Base-by-base conservation (phyloP, 257 asterid genomes). In the Gardenia jasminoides region DNA sequence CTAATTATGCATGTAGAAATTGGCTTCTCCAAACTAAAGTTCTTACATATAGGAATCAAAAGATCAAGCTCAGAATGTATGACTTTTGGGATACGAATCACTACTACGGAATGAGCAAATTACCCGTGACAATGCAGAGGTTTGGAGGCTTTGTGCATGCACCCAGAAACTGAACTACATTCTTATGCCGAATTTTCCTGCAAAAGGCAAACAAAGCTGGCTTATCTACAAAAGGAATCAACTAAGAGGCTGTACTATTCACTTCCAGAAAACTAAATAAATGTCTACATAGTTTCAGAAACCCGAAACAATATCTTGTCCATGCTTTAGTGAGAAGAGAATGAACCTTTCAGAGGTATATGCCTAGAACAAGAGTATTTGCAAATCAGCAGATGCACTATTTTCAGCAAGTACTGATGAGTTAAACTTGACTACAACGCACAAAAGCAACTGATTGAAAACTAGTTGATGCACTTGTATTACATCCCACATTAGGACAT, bases 121-220 rank as follows among this genome's bases (percentile, higher is more conserved):
- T 79, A 85, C 90, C 88, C 8, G 90, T 87, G 74, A 87, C 88
- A 48, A 87, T 87, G 85, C 90, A 87, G 74, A 87, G 87, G 46
- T 81, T 84, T 7, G 88, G 85, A 31, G 87, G 88, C 52, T 79
- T 86, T 50, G 90, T 87, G 80, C 90, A 87, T 69, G 90, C 90
- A n/a, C 90, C 88, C 46, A 87, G 72, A 75, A 87, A 87, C 66
- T 87, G 90, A 67, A 87, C 90, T 46, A 87, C 90, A 87, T 87
- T 81, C 85, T 87, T 87, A 79, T 87, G 90, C 74, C 90, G 82
- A 66, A 87, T 83, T 85, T 85, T 87, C 80, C 90, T 87, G 71
- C 62, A 79, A 74, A 77, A 58, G 65, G 67, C 46, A 65, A 58
- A 64, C 3, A 65, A 47, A 61, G 10, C 15, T 50, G 17, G 67